Evolutionary conservation across 1,284 basidiomycete genomes (phyloP), one percentile per base, ranked within the genome.

Genomic region (Moesziomyces sp.): DNA sequence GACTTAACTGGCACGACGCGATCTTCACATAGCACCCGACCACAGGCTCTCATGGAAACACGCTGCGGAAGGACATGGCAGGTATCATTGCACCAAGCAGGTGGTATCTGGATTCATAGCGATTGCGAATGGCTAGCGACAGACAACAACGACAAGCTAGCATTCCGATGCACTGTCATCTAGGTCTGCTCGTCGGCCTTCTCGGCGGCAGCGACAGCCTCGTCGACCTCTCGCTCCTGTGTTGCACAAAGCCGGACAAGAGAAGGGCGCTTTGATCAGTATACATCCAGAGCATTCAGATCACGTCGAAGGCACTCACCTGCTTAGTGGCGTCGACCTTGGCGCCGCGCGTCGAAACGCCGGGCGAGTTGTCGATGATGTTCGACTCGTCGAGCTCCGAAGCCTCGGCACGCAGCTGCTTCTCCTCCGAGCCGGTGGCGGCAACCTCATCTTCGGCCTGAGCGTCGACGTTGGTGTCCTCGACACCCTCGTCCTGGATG

Each of bases 281-380:
- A 19, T 4, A 11, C 30, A 13, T 13, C 30, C 30, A 13, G 10
- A 1, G 30, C 30, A 30, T 1, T 8, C 9, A 8, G 3, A 23
- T 8, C n/a, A n/a, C n/a, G n/a, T n/a, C n/a, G n/a, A n/a, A n/a
- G n/a, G n/a, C n/a, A 65, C 72, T 52, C 56, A 74, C 69, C 70
- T 73, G 69, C 51, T 69, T 69, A 56, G 59, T 62, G 28, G 74
- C 65, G 55, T 76, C 74, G 53, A 65, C 46, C 66, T 76, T 76
- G 53, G 62, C 70, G 51, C 66, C 66, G n/a, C 74, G 69, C 23
- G 66, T 76, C 16, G 55, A 52, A 33, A 73, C 69, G 43, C 70
- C 74, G 46, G 69, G 58, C 33, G 69, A 73, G 63, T 69, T 50
- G 47, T 76, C 74, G 62, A 76, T 69, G 70, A 76, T 73, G 74